These are phyloP conservation scores for Colletotrichum viniferum DNA, from an alignment of 2,329 filamentous ascomycete genomes.

Conservation along the genomic window DNA sequence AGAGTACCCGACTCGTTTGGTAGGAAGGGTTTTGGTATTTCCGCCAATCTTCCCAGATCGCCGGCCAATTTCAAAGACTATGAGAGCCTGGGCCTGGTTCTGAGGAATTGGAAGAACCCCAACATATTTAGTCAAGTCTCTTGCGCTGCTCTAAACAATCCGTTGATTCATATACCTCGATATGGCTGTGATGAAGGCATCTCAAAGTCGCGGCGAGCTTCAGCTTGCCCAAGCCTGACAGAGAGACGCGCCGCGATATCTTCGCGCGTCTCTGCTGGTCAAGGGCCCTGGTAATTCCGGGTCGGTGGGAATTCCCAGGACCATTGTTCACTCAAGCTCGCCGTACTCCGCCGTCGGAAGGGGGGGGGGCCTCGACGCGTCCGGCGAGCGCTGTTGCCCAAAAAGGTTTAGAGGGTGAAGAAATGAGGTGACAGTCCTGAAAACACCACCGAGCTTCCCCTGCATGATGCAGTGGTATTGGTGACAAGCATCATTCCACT, in stretches of 20 bases:
- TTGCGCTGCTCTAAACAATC: neutral
- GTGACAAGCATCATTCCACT: slow-evolving; percentile 14
- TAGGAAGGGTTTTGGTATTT: neutral
- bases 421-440: slow-evolving; percentile 8
- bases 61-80: neutral
- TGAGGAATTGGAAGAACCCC: neutral
- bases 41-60: neutral
- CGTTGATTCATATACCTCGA: neutral
- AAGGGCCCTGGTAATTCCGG: neutral
- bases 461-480: slow-evolving; percentile 21
- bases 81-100: neutral
- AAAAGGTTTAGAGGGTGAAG: neutral
- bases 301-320: neutral
- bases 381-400: neutral
- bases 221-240: neutral
- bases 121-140: neutral
- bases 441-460: slow-evolving; percentile 8
- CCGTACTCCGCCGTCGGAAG: neutral
- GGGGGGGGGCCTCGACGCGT: neutral
- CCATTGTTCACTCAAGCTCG: neutral
- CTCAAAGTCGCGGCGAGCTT: neutral
- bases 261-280: neutral
- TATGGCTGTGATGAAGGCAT: neutral
- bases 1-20: neutral
- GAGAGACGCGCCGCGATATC: neutral